Base-by-base conservation (phyloP, 2,329 filamentous ascomycete genomes). In the Dactylonectria macrodidyma region DNA sequence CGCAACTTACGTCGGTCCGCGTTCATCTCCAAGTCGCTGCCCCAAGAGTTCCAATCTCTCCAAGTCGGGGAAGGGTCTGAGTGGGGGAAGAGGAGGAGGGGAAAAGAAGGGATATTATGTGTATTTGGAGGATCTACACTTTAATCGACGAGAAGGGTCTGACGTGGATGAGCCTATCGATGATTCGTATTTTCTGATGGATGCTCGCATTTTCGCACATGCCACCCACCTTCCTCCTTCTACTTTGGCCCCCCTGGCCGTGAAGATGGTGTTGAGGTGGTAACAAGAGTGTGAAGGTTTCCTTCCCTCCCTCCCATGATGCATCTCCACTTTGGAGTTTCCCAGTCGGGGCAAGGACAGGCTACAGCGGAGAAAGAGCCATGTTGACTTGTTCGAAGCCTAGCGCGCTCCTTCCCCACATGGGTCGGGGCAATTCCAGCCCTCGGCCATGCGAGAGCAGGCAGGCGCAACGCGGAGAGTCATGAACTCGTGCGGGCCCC, bases 341-440 rank as follows among this genome's bases (percentile, higher is more conserved):
- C 50, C 47, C 47, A 50, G 54, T 48, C 24, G 19, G 19, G 19
- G 19, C 19, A 19, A 19, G 19, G 19, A 19, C 19, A 19, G 19
- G 19, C 19, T 19, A 19, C 19, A 19, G 19, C 19, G 19, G 19
- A 19, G 19, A 19, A 19, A 19, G 19, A 19, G 19, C 19, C 19
- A 19, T 19, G 19, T 30, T 30, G 7, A 30, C 12, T 38, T 38
- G 41, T 41, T 65, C 12, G 38, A 5, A 19, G 22, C 24, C 41
- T 57, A 65, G 62, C 51, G 48, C 33, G 14, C 14, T 41, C 55
- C 34, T 55, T 48, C 62, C 57, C 62, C 62, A 65, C 62, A 65
- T 60, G 62, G 62, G 5, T 34, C 26, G 30, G 22, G 30, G 33
- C 22, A 48, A 48, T 26, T 64, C 54, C 36, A 58, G 30, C 55